Conservation (phyloP, 805 yeast species). For the Myxozyma melibiosi region DNA sequence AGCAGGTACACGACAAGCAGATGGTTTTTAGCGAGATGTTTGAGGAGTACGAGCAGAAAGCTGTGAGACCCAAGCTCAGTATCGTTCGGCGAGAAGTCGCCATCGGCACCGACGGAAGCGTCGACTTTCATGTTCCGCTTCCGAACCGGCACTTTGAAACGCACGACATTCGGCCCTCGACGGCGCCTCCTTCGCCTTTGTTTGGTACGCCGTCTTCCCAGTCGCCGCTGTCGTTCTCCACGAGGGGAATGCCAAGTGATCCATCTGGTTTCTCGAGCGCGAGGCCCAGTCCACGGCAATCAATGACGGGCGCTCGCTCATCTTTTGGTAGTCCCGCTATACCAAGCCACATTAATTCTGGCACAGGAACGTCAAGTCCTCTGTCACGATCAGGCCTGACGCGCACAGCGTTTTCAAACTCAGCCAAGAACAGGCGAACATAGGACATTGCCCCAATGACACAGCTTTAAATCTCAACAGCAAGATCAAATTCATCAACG, state of each 20-base stretch:
- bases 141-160: conserved; percentile 33
- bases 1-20: conserved; percentile 59
- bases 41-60: conserved; percentile 64
- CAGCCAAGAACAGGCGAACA: no score
- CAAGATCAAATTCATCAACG: no score
- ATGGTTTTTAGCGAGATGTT: conserved; percentile 61
- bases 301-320: neutral
- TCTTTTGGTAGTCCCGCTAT: neutral
- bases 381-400: no score
- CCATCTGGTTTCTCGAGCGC: conserved; percentile 1
- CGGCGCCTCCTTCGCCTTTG: conserved; percentile 2
- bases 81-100: conserved; percentile 59
- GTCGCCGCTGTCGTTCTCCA: neutral
- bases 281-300: neutral
- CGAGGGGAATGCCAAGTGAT: neutral
- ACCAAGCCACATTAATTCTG: no score
- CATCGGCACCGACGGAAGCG: conserved; percentile 45
- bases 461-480: no score
- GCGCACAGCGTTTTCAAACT: no score
- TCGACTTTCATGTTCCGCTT: conserved; percentile 36
- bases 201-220: neutral
- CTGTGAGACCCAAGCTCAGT: conserved; percentile 59
- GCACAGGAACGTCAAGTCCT: no score
- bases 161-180: conserved; percentile 32
- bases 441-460: no score